Base-by-base conservation (phyloP, 768 basidiomycete species). In the Cystofilobasidium capitatum region DNA sequence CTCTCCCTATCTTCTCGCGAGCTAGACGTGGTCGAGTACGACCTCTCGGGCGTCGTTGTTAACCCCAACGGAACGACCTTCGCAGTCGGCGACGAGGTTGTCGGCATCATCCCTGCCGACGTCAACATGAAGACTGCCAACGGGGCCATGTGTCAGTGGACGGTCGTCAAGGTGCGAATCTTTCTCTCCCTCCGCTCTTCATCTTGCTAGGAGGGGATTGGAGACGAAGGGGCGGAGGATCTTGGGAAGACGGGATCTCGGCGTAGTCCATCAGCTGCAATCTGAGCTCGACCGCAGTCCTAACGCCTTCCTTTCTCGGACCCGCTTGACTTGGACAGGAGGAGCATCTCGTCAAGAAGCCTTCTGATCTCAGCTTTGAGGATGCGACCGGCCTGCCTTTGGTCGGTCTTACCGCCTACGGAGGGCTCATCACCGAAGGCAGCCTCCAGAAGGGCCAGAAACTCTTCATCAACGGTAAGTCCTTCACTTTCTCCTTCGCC, bases 401-500 rank as follows among this genome's bases (percentile, higher is more conserved):
- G n/a, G 61, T 55, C 31, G 66, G 66, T 24, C 20, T 33, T 12
- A 68, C 66, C n/a, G 66, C 66, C 7, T 31, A 63, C 17, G 40
- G 54, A 7, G 66, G 36, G 17, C 36, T 62, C 14, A 31, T 57
- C 26, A 20, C 14, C 7, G 29, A 51, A 45, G 65, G 65, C 0
- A 22, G 20, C 0, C 58, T 66, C 20, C 47, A 60, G 65, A 33
- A n/a, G 4, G 65, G 65, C 22, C 57, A 66, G 36, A 47, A 44
- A 37, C 58, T 66, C 26, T 66, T 66, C 58, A 66, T 66, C 47
- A 59, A 66, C 58, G 65, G 65, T 63, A 8, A 22, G 62, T 63
- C 22, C 20, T 14, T n/a, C n/a, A n/a, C 29, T 22, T 45, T 20
- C 13, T 26, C 24, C 6, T 20, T 13, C 26, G 31, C 20, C 36